Percentiles rank a stretch among this genome's conserved stretches.
These are phyloP conservation scores for Diaporthe batatas DNA, from an alignment of 2,329 filamentous ascomycete species.

Conservation along the genomic window DNA sequence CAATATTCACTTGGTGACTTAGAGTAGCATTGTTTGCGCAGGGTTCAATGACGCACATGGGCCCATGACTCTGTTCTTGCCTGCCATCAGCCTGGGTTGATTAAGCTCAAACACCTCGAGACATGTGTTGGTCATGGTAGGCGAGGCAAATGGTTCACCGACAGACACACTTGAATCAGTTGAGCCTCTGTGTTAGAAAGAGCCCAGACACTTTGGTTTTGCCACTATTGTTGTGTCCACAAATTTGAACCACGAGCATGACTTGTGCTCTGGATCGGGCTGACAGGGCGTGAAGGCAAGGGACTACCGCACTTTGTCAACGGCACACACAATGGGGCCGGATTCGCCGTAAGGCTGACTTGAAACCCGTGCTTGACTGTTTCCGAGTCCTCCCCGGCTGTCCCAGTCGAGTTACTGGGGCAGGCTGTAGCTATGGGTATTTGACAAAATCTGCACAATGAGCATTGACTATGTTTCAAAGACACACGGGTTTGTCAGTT, in stretches of 20 bases:
- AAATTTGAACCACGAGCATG: not conserved
- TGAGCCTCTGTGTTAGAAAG: not conserved
- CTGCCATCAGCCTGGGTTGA: not conserved
- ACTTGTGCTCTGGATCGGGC: not conserved
- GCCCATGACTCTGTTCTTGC: conserved; percentile 14
- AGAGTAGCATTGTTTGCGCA: not conserved
- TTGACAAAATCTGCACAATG: not conserved
- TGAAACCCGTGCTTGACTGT: not conserved
- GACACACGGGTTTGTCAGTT: not conserved
- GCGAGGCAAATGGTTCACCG: not conserved
- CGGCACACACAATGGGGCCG: not conserved
- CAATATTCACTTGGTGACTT: not conserved
- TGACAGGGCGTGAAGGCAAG: not conserved
- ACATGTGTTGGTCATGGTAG: not conserved
- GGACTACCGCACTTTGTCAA: not conserved
- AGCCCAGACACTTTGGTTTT: not conserved
- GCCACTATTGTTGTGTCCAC: not conserved
- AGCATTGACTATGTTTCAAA: not conserved
- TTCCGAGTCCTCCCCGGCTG: too few species aligned
- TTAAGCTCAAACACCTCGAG: conserved; percentile 10
- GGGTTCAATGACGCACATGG: conserved; percentile 14
- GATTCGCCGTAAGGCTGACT: not conserved
- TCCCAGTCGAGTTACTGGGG: not conserved
- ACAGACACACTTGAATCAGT: conserved; percentile 8
- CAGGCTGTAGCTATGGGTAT: not conserved